Percentiles rank a stretch among this genome's conserved stretches.
Evolutionary conservation across 345 rosid species (phyloP).

Genomic region (Salix viminalis): DNA sequence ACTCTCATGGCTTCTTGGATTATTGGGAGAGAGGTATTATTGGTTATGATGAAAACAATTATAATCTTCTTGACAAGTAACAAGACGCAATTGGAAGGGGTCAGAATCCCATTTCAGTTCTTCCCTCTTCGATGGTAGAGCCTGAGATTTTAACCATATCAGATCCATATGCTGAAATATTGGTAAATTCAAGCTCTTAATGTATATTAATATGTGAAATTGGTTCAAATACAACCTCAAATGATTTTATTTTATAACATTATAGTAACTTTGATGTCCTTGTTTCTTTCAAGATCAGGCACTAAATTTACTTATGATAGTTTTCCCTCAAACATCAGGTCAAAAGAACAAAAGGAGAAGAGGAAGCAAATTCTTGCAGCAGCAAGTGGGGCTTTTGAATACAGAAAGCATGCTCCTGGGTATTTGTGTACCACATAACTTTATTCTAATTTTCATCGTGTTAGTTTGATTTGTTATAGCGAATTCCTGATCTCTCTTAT

Average conservation of each 20-base stretch:
- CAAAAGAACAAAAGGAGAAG: conserved; percentile 94
- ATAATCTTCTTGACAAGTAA: conserved; percentile 84
- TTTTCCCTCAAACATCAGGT: conserved; percentile 80
- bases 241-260: background rate
- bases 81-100: conserved; percentile 98
- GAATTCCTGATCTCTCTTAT: conserved; percentile 8
- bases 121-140: conserved; percentile 60
- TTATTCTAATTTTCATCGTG: background rate
- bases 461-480: background rate
- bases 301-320: conserved; percentile 90
- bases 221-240: background rate
- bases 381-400: conserved; percentile 84
- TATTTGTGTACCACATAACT: background rate
- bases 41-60: conserved; percentile 60
- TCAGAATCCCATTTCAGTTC: conserved; percentile 76
- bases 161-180: conserved; percentile 65
- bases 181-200: conserved; percentile 40
- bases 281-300: conserved; percentile 59
- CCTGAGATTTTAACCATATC: conserved; percentile 90
- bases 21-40: conserved; percentile 68
- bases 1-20: conserved; percentile 86
- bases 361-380: conserved; percentile 89
- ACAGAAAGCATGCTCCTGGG: conserved; percentile 71
- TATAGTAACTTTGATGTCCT: background rate
- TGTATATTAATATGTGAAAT: background rate